Percentiles rank a stretch among this genome's conserved stretches.
phyloP scores from a whole-genome alignment of 2,329 filamentous ascomycete species.

The Ceratocystis eucalypticola region DNA sequence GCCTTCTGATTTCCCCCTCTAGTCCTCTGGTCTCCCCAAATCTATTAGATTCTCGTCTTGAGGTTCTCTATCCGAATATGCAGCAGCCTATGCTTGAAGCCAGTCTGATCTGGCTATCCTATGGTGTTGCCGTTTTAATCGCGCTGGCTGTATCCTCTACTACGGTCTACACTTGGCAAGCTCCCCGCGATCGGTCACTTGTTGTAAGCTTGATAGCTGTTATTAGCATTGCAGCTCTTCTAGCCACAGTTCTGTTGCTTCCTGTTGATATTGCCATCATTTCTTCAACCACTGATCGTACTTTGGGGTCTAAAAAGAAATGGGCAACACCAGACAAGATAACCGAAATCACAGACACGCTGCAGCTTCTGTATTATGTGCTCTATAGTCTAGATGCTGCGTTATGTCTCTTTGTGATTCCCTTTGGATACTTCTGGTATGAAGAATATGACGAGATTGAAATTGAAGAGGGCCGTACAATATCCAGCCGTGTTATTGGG shows the following conservation, averaged over 20 bases:
- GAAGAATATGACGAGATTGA: slow-evolving; percentile 94
- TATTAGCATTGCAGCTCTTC: slow-evolving; percentile 69
- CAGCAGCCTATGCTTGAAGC: slow-evolving; percentile 34
- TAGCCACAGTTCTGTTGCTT: slow-evolving; percentile 82
- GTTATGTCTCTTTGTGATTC: slow-evolving; percentile 77
- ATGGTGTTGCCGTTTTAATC: slow-evolving; percentile 66
- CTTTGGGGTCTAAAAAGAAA: slow-evolving; percentile 72
- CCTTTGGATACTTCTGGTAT: slow-evolving; percentile 96
- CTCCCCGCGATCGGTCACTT: slow-evolving; percentile 69
- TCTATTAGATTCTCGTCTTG: not conserved
- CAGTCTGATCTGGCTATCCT: slow-evolving; percentile 88
- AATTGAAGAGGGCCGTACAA: slow-evolving; percentile 60
- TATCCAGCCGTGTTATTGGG: slow-evolving; percentile 60
- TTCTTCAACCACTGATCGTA: slow-evolving; percentile 67
- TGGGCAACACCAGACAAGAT: slow-evolving; percentile 82
- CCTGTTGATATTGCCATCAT: slow-evolving; percentile 93
- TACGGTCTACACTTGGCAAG: slow-evolving; percentile 86
- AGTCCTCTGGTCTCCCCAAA: not conserved
- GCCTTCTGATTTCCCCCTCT: not conserved
- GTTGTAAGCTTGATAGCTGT: slow-evolving; percentile 75
- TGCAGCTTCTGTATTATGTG: slow-evolving; percentile 83
- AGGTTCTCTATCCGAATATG: slow-evolving; percentile 1
- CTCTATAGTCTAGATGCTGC: slow-evolving; percentile 86
- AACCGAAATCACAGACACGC: slow-evolving; percentile 60
- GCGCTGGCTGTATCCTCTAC: slow-evolving; percentile 65